Base-by-base conservation (phyloP, 2,329 filamentous ascomycete species). In the Aspergillus carbonarius region DNA sequence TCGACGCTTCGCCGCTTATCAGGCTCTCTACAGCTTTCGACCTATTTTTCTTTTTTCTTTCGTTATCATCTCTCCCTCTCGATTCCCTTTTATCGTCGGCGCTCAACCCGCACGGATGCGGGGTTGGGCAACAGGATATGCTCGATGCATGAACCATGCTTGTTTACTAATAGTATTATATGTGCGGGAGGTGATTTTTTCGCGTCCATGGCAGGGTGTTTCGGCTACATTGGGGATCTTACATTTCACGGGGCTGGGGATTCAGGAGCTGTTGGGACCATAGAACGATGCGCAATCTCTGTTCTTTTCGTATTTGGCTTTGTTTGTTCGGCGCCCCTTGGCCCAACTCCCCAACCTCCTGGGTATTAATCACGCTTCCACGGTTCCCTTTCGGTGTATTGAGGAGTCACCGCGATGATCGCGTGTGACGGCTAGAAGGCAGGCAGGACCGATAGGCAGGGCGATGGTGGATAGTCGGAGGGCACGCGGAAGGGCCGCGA, bases 121-220 rank as follows among this genome's bases (percentile, higher is more conserved):
- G 55, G 50, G 42, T 54, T 55, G 52, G 50, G 59, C 44, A 50
- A 60, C 48, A 40, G 55, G 53, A 56, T 58, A 58, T 67, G 62
- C 63, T 63, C 63, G 64, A 65, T 62, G 65, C 62, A 66, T 64
- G 48, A 58, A 55, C 54, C 62, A 63, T 59, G 58, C 46, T 60
- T 60, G 54, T 44, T 39, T 55, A 46, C 53, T 65, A 51, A 59
- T 52, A 55, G 57, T 59, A 53, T 62, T 55, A 57, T 60, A 53
- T 47, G 44, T 48, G 55, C 53, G 60, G 63, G 62, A 54, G 62
- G 55, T 44, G 42, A 58, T 60, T 53, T 57, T 60, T 54, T 48
- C 44, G 50, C 57, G 55, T 61, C 57, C 56, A 60, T 59, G 57
- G 57, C 58, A 63, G 63, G 59, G 62, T 63, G 60, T 64, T 60